Conservation (phyloP, 305 asterid species). For the Coffea humblotiana region DNA sequence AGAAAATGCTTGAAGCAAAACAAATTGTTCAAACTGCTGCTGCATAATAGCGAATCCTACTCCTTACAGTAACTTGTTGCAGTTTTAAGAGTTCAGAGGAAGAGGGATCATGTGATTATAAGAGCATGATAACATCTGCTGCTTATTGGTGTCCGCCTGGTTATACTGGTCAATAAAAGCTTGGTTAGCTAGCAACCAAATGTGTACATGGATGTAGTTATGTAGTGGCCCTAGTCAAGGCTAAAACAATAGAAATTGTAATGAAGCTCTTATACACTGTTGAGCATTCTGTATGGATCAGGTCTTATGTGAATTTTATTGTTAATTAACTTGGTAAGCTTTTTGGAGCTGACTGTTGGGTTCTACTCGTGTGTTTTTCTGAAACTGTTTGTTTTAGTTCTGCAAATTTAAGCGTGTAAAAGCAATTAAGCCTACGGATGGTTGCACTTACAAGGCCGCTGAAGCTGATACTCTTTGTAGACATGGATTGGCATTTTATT, state of each 20-base stretch:
- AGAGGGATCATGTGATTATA: neutral
- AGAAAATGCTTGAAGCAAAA: slow-evolving; percentile 85
- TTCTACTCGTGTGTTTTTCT: too few relatives aligned
- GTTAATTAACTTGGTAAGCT: too few relatives aligned
- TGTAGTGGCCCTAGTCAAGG: neutral
- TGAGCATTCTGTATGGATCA: too few relatives aligned
- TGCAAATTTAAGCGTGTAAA: too few relatives aligned
- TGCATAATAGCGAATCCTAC: slow-evolving; percentile 16
- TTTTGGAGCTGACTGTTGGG: too few relatives aligned
- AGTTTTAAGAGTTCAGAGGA: neutral
- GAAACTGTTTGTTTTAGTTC: too few relatives aligned
- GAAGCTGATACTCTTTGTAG: too few relatives aligned
- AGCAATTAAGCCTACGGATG: too few relatives aligned
- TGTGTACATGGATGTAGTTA: neutral
- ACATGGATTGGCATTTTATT: too few relatives aligned
- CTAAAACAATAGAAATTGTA: neutral
- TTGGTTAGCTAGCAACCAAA: neutral
- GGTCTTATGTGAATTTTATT: too few relatives aligned
- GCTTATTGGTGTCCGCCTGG: neutral
- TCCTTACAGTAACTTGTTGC: neutral
- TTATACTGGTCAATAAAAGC: neutral
- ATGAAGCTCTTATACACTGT: too few relatives aligned
- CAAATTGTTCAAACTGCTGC: slow-evolving; percentile 36
- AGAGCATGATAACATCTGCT: neutral
- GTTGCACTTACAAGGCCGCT: too few relatives aligned